Conservation (phyloP, 2,329 filamentous ascomycete species). For the Pyrenophora tritici-repentis region DNA sequence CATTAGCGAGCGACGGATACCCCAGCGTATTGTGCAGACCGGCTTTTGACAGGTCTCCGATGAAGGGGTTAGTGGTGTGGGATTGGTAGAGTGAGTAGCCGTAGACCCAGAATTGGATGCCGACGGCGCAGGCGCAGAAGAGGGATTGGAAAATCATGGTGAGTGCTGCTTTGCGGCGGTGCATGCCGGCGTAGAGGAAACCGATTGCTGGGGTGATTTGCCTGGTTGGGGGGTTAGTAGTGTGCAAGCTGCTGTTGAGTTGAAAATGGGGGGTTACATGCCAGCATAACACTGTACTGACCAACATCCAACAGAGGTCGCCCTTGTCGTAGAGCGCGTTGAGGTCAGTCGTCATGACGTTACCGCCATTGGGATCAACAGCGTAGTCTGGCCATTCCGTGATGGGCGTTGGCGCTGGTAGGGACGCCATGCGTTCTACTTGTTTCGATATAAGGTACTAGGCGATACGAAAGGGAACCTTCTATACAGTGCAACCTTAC, state of each 20-base stretch:
- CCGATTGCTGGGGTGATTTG: conserved; percentile 44
- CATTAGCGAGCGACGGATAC: conserved; percentile 38
- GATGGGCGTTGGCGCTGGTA: conserved; percentile 38
- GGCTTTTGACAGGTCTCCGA: conserved; percentile 39
- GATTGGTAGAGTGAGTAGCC: conserved; percentile 52
- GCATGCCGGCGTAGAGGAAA: conserved; percentile 44
- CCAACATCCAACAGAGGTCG: conserved; percentile 52
- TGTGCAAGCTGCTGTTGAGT: neutral
- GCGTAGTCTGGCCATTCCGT: conserved; percentile 53
- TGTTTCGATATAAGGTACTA: neutral
- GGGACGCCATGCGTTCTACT: conserved; percentile 26
- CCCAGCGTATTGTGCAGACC: conserved; percentile 38
- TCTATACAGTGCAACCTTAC: neutral
- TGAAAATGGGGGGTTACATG: neutral
- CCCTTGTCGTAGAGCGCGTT: conserved; percentile 55
- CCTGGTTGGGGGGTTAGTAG: conserved; percentile 20
- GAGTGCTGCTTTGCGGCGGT: conserved; percentile 40
- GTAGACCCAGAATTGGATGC: conserved; percentile 57
- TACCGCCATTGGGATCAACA: conserved; percentile 49
- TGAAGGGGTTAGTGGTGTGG: conserved; percentile 35
- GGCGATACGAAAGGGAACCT: neutral
- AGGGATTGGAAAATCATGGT: conserved; percentile 57
- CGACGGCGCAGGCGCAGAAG: conserved; percentile 53
- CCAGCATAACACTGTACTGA: conserved; percentile 39
- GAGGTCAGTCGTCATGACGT: conserved; percentile 52